Percentiles rank a stretch among this genome's conserved stretches.
These are phyloP conservation scores for Sphaerobolus stellatus DNA, from an alignment of 1,284 basidiomycete genomes.

Conservation along the genomic window DNA sequence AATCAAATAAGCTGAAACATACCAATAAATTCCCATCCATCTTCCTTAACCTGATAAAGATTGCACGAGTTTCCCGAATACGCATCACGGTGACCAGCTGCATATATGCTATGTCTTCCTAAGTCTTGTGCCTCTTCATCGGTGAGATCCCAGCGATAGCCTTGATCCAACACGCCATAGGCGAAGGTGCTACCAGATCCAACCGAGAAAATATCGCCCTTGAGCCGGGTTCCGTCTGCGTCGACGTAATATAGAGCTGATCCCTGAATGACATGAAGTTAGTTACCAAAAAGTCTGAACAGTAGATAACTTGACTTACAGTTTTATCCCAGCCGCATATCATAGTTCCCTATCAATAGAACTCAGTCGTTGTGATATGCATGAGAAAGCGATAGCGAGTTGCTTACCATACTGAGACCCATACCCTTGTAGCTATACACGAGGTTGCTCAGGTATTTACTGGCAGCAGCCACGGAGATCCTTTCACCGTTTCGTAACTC, in stretches of 20 bases:
- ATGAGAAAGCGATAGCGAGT: too few species aligned
- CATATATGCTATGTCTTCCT: constrained; percentile 92
- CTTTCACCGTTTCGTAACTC: constrained; percentile 97
- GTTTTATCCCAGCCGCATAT: constrained; percentile 99
- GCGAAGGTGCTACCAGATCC: constrained; percentile 98
- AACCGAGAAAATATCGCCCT: constrained; percentile 97
- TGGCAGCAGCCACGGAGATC: constrained; percentile 98
- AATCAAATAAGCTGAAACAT: constrained; percentile 28
- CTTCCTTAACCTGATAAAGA: constrained; percentile 92
- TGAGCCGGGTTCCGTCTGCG: constrained; percentile 92
- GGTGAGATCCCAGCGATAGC: constrained; percentile 90
- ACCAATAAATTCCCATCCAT: constrained; percentile 94
- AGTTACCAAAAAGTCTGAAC: not conserved
- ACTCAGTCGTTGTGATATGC: not conserved
- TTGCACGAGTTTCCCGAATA: constrained; percentile 98
- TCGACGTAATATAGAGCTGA: constrained; percentile 99
- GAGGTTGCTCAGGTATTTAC: constrained; percentile 96
- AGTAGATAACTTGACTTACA: constrained; percentile 43
- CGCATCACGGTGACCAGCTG: constrained; percentile 96
- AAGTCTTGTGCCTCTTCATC: constrained; percentile 96
- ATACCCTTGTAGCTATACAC: constrained; percentile 99
- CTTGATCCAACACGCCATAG: constrained; percentile 97
- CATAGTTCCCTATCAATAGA: constrained; percentile 92
- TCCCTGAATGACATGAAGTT: constrained; percentile 49
- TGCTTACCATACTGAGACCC: constrained; percentile 92